Conservation (phyloP, 106 monocot genomes). For the Allium fistulosum region DNA sequence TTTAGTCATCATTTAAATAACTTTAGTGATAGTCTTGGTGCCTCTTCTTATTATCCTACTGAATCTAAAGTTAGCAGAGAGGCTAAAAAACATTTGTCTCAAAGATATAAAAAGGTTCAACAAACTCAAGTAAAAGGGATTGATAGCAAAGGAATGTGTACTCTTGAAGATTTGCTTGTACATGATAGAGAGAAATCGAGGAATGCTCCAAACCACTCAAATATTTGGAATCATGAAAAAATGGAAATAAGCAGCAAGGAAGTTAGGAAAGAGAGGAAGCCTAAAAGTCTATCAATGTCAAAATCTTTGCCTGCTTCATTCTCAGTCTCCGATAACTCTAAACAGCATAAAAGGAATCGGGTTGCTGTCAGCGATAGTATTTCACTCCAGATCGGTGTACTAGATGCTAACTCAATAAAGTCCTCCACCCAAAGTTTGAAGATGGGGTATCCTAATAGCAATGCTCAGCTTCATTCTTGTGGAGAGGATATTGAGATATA, state of each 20-base stretch:
- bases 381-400: constrained; percentile 22
- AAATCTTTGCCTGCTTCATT: constrained; percentile 38
- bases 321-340: constrained; percentile 12
- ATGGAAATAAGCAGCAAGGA: background rate
- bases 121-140: constrained; percentile 14
- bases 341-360: constrained; percentile 14
- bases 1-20: constrained; percentile 1
- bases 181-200: constrained; percentile 24
- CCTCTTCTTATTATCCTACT: constrained; percentile 14
- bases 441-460: background rate
- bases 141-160: constrained; percentile 24
- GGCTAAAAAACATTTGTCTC: constrained; percentile 55
- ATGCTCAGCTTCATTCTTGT: constrained; percentile 1
- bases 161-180: constrained; percentile 63
- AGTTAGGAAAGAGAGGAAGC: no score
- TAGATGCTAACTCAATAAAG: constrained; percentile 18
- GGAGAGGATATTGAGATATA: constrained; percentile 18
- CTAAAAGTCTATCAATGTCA: constrained; percentile 37
- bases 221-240: constrained; percentile 1
- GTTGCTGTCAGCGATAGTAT: background rate
- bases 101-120: constrained; percentile 41
- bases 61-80: constrained; percentile 41
- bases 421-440: constrained; percentile 15
- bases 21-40: constrained; percentile 3
- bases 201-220: background rate